Evolutionary conservation across 2,329 filamentous ascomycete species (phyloP), one percentile per base, ranked within the genome.

Genomic region (Calonectria pseudoturangicola): DNA sequence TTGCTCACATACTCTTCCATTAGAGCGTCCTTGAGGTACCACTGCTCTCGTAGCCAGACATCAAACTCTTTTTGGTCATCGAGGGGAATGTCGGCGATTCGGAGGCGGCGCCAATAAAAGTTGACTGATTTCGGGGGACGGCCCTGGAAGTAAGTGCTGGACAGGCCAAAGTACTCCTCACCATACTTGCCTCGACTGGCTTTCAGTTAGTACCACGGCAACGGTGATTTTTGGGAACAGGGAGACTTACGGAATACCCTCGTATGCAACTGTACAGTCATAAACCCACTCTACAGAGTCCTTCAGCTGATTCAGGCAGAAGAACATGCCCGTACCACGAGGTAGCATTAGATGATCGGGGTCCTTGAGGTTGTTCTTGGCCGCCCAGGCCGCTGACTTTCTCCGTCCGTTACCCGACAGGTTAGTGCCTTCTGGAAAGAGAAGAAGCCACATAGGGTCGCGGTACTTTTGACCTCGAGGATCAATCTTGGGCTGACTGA

Each of bases 201-300:
- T 28, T 50, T 56, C 33, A 25, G 70, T 81, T 64, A 79, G 74
- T 66, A 18, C 45, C 18, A 25, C 16, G 28, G 51, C 43, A 47
- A 73, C 74, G 50, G 70, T 73, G 62, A 72, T 58, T 39, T n/a
- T 27, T 4, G 39, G 16, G 25, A 9, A 18, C 27, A 27, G 36
- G 8, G 25, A 41, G 39, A 93, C 95, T 88, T 90, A 96, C 93
- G 94, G 94, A 51, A 98, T 91, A 16, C 97, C 96, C 84, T 98
- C 96, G 81, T 99, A 99, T 5, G 95, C 96, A 70, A 99, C 93
- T 0, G 97, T 98, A 84, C 96, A 98, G 84, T 98, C 95, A 79
- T 98, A 98, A 0, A 98, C 87, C 85, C 94, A 97, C 13, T 97
- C 93, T 0, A 96, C 91, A 0, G 92, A 93, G 10, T 89, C 90